Conservation (phyloP, 148 eudicot genomes). For the Camellia lanceoleosa region DNA sequence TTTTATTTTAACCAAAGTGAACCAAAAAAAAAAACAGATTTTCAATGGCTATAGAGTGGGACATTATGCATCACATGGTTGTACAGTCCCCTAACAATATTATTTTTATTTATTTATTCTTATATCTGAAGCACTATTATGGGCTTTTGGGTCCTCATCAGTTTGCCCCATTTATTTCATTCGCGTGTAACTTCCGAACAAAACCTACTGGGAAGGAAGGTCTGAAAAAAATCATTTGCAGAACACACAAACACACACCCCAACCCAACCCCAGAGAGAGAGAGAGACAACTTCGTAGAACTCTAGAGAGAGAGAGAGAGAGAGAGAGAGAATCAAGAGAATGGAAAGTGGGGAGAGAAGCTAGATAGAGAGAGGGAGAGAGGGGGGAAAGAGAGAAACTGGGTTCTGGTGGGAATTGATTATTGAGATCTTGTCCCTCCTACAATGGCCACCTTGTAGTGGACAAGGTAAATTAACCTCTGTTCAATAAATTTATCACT, state of each 20-base stretch:
- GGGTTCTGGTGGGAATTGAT: background rate
- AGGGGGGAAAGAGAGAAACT: background rate
- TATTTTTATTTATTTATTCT: too few relatives aligned
- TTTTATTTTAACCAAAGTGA: too few relatives aligned
- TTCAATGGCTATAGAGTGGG: too few relatives aligned
- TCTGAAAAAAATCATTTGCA: background rate
- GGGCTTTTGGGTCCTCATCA: background rate
- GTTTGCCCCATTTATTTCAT: conserved; percentile 2
- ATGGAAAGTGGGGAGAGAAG: background rate
- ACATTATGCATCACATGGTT: too few relatives aligned
- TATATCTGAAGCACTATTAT: background rate
- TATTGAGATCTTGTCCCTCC: conserved; percentile 24
- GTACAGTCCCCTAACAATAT: too few relatives aligned
- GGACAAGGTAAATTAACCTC: conserved; percentile 29
- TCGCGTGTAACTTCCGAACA: conserved; percentile 27
- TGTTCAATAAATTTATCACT: background rate
- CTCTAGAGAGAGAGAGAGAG: background rate
- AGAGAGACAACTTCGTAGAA: background rate
- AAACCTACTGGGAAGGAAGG: conserved; percentile 16
- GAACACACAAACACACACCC: background rate
- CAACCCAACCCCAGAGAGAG: background rate
- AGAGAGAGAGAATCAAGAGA: background rate
- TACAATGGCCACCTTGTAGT: conserved; percentile 23
- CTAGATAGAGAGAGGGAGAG: background rate
- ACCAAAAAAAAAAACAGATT: too few relatives aligned